Evolutionary conservation across 331 rosid genomes (phyloP).

Genomic region (Pyrus hybrid): DNA sequence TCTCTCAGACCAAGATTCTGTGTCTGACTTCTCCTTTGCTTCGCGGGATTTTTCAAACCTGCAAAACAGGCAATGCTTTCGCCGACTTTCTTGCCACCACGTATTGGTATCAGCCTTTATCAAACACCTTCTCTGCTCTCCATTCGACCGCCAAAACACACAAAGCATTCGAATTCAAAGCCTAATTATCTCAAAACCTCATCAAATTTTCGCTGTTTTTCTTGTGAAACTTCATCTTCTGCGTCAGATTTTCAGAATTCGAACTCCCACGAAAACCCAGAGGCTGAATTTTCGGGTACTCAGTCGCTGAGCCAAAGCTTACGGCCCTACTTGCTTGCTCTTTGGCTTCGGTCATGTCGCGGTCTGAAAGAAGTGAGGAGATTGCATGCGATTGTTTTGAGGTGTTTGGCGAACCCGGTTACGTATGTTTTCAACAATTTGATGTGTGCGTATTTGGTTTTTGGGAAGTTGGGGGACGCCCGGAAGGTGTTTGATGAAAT

Average conservation of each 20-base stretch:
- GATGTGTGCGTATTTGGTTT: constrained; percentile 51
- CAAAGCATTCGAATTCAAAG: constrained; percentile 11
- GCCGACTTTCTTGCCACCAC: constrained; percentile 21
- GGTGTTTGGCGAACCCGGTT: constrained; percentile 22
- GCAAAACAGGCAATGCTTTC: constrained; percentile 28
- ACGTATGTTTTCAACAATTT: constrained; percentile 66
- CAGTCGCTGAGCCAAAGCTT: constrained; percentile 20
- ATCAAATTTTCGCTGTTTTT: not conserved
- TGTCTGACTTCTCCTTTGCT: not conserved
- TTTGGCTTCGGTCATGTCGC: constrained; percentile 55
- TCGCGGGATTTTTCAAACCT: constrained; percentile 5
- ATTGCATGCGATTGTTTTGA: constrained; percentile 50
- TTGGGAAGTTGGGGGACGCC: constrained; percentile 44
- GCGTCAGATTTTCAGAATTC: not conserved
- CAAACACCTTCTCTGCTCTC: constrained; percentile 20
- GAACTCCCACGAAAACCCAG: constrained; percentile 13
- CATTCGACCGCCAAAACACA: constrained; percentile 2
- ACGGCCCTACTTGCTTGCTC: constrained; percentile 39
- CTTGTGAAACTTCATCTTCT: not conserved
- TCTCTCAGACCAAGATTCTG: not conserved
- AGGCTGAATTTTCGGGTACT: constrained; percentile 7
- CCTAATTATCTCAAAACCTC: not conserved
- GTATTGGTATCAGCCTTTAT: constrained; percentile 2
- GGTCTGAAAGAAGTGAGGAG: constrained; percentile 46
- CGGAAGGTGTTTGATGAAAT: constrained; percentile 70